A percentile compares a stretch with the other conserved stretches of the same genome.
Conservation (phyloP, 106 monocot species). For the Acanthochlamys bracteata region DNA sequence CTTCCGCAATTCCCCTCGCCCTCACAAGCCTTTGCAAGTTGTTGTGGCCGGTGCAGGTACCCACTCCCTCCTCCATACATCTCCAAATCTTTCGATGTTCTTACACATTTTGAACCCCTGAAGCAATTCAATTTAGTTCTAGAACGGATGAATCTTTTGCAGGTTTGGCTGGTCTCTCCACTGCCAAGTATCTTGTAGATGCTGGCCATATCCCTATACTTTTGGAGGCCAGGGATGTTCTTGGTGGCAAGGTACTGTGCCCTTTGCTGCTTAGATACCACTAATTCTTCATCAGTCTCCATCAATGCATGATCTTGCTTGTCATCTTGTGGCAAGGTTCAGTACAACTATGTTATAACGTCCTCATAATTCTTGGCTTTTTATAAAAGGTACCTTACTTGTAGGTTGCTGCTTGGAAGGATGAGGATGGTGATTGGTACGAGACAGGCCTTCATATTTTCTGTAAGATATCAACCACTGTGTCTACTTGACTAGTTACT, state of each 20-base stretch:
- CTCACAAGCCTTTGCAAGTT: slow-evolving; percentile 55
- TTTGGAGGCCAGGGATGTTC: slow-evolving; percentile 88
- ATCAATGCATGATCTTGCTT: too few relatives aligned
- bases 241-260: slow-evolving; percentile 81
- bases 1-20: slow-evolving; percentile 45
- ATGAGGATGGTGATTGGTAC: slow-evolving; percentile 94
- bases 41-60: slow-evolving; percentile 95
- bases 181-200: slow-evolving; percentile 97
- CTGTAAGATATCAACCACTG: slow-evolving; percentile 42
- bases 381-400: not conserved
- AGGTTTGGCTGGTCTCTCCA: slow-evolving; percentile 96
- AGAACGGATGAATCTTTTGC: slow-evolving; percentile 7
- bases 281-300: too few relatives aligned
- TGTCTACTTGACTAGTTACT: not conserved
- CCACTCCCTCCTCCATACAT: not conserved
- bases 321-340: too few relatives aligned
- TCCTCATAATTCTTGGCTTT: too few relatives aligned
- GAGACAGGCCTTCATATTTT: slow-evolving; percentile 98
- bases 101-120: not conserved
- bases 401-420: slow-evolving; percentile 97
- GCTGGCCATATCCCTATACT: slow-evolving; percentile 89
- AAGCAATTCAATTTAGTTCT: not conserved
- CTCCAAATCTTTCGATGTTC: not conserved
- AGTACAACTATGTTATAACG: too few relatives aligned
- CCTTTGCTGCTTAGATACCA: too few relatives aligned